These are phyloP conservation scores for Sugiyamaella marilandica DNA, from an alignment of 805 yeast genomes.

Conservation along the genomic window DNA sequence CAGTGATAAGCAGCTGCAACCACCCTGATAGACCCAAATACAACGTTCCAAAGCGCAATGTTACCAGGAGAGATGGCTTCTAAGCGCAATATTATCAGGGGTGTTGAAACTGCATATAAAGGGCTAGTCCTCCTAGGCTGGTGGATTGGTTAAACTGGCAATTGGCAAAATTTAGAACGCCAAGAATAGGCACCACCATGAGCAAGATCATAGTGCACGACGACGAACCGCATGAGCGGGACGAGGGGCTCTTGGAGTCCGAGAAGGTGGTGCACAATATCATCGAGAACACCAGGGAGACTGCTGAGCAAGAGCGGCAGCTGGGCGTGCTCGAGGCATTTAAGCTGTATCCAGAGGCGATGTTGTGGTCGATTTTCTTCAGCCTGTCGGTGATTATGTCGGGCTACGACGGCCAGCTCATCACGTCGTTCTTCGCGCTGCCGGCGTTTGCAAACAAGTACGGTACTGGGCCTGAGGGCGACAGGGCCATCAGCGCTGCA, in stretches of 20 bases:
- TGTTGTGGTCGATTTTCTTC: slow-evolving; percentile 44
- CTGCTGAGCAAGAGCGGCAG: slow-evolving; percentile 26
- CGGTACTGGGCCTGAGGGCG: slow-evolving; percentile 33
- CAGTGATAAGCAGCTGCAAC: too few relatives aligned
- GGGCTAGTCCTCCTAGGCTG: too few relatives aligned
- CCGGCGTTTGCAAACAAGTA: slow-evolving; percentile 42
- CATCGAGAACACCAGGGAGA: slow-evolving; percentile 18
- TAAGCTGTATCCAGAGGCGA: slow-evolving; percentile 42
- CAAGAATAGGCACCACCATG: slow-evolving; percentile 4
- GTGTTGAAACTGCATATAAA: too few relatives aligned
- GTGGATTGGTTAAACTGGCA: too few relatives aligned
- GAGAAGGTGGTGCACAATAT: slow-evolving; percentile 14
- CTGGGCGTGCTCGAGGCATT: slow-evolving; percentile 35
- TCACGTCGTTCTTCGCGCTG: slow-evolving; percentile 42
- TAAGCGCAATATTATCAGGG: too few relatives aligned
- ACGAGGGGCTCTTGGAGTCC: neutral
- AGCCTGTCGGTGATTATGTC: slow-evolving; percentile 45
- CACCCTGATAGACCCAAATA: too few relatives aligned
- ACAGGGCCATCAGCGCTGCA: slow-evolving; percentile 23
- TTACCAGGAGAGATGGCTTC: too few relatives aligned
- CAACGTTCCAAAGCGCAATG: too few relatives aligned
- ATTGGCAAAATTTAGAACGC: slow-evolving; percentile 6
- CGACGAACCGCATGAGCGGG: neutral
- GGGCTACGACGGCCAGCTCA: slow-evolving; percentile 44
- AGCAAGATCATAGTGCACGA: neutral